Conservation (phyloP, 1,284 basidiomycete species). For the Porodaedalea pini region DNA sequence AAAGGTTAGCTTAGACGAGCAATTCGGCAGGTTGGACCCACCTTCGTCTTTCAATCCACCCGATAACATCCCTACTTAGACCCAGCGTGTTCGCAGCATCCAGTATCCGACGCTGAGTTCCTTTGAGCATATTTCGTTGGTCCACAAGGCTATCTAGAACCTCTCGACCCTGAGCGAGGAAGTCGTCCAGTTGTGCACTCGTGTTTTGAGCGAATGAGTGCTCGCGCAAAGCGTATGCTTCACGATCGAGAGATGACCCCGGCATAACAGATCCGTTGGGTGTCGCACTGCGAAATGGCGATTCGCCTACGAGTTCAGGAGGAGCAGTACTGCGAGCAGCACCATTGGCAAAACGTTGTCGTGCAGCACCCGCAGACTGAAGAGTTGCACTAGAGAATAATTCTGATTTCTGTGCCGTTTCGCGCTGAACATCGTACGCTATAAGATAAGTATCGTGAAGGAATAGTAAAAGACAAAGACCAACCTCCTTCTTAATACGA, state of each 20-base stretch:
- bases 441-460: slow-evolving; percentile 1
- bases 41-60: slow-evolving; percentile 93
- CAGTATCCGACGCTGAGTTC: slow-evolving; percentile 78
- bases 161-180: slow-evolving; percentile 85
- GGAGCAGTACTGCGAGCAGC: slow-evolving; percentile 62
- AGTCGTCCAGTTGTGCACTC: slow-evolving; percentile 79
- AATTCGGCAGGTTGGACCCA: slow-evolving; percentile 37
- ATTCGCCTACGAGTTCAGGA: slow-evolving; percentile 54
- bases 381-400: slow-evolving; percentile 36
- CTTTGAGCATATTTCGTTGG: slow-evolving; percentile 88
- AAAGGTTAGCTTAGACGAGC: slow-evolving; percentile 12
- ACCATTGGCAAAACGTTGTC: slow-evolving; percentile 16
- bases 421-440: slow-evolving; percentile 40
- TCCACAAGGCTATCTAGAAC: slow-evolving; percentile 88
- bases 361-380: slow-evolving; percentile 10
- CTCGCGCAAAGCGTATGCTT: slow-evolving; percentile 78
- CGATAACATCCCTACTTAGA: slow-evolving; percentile 86
- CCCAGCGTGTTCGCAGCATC: slow-evolving; percentile 92
- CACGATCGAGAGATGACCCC: slow-evolving; percentile 51
- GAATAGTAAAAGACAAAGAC: slow-evolving; percentile 20
- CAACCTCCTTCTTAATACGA: slow-evolving; percentile 51
- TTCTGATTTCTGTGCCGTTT: slow-evolving; percentile 55
- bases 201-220: slow-evolving; percentile 84
- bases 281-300: slow-evolving; percentile 64
- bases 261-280: slow-evolving; percentile 38